Evolutionary conservation across 2,329 filamentous ascomycete genomes (phyloP).

Genomic region (Venturia oleaginea): DNA sequence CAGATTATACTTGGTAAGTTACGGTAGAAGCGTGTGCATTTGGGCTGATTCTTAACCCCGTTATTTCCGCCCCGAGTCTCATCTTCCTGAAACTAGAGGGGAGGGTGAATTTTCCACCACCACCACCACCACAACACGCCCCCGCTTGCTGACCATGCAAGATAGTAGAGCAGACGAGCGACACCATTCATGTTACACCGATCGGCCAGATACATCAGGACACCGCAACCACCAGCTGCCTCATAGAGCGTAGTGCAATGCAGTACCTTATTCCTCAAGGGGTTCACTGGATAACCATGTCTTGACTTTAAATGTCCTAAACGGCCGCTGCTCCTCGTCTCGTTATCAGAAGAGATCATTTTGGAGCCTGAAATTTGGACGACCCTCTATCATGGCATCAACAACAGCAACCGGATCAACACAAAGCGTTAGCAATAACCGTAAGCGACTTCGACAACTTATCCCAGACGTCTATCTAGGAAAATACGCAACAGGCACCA

Average conservation of each 20-base stretch:
- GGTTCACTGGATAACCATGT: background rate
- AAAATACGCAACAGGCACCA: conserved; percentile 29
- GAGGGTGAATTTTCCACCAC: too few relatives aligned
- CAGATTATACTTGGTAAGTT: too few relatives aligned
- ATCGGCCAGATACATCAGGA: background rate
- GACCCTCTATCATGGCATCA: background rate
- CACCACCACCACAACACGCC: background rate
- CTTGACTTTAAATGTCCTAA: background rate
- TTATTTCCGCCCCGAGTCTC: too few relatives aligned
- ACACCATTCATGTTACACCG: background rate
- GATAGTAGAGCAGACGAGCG: background rate
- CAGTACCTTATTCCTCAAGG: background rate
- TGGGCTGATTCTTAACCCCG: too few relatives aligned
- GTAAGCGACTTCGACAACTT: conserved; percentile 27
- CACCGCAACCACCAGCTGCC: background rate
- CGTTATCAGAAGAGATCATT: too few relatives aligned
- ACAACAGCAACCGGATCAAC: background rate
- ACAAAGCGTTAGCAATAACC: background rate
- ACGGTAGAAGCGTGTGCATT: too few relatives aligned
- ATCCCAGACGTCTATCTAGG: conserved; percentile 30
- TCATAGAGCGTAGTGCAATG: background rate
- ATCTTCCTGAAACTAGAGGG: too few relatives aligned
- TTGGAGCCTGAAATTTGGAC: too few relatives aligned
- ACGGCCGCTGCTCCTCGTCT: background rate
- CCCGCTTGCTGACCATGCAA: background rate